Evolutionary conservation across 164 flowering plant genomes (phyloP).

Genomic region (Liriodendron chinense): DNA sequence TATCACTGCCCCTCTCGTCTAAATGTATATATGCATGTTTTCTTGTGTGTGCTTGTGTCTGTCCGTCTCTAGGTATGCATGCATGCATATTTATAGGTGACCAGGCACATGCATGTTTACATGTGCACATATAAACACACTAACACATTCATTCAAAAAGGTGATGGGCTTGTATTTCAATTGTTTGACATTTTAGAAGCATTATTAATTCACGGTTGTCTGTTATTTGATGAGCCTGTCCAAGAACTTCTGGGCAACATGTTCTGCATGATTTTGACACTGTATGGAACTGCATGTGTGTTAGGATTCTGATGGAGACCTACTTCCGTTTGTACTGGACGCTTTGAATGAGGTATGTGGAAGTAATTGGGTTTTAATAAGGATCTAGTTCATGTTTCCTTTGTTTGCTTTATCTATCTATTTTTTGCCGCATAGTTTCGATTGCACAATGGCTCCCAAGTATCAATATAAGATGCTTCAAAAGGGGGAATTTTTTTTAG

Average conservation of each 20-base stretch:
- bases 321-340: constrained; percentile 88
- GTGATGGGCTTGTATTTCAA: neutral
- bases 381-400: neutral
- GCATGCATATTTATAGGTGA: too few relatives aligned
- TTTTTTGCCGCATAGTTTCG: neutral
- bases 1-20: neutral
- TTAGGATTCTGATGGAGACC: constrained; percentile 87
- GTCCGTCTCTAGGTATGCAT: too few relatives aligned
- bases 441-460: too few relatives aligned
- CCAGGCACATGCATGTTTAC: too few relatives aligned
- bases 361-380: neutral
- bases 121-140: neutral
- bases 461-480: too few relatives aligned
- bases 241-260: neutral
- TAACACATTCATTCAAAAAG: neutral
- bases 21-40: neutral
- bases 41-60: neutral
- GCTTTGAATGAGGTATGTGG: constrained; percentile 92
- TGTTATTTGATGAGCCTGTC: neutral
- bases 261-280: constrained; percentile 6
- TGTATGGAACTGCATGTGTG: constrained; percentile 13
- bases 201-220: neutral
- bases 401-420: neutral
- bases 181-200: neutral
- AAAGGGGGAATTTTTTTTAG: too few relatives aligned